phyloP scores from a whole-genome alignment of 371 early-diverging fungal species.

The Syncephalastrum contaminatum region DNA sequence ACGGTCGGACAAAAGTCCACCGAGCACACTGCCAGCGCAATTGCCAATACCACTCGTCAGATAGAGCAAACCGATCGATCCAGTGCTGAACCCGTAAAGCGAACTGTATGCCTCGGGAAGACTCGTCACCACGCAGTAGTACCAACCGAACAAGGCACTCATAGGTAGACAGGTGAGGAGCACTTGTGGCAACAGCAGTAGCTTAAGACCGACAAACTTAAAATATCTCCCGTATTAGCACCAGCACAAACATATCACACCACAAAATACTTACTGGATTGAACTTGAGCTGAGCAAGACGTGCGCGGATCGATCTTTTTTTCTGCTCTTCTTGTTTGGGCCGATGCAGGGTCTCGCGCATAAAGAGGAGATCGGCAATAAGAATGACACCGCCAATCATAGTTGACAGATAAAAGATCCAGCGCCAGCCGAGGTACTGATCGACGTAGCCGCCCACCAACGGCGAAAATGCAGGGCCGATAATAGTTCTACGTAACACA shows the following conservation, averaged over 20 bases:
- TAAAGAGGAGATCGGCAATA: conserved; percentile 32
- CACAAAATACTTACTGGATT: conserved; percentile 30
- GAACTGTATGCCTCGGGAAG: conserved; percentile 34
- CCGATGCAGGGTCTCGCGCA: conserved; percentile 48
- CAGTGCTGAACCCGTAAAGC: conserved; percentile 39
- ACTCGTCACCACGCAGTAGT: conserved; percentile 41
- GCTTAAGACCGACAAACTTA: conserved; percentile 25
- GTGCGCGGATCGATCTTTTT: background rate
- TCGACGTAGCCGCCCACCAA: conserved; percentile 52
- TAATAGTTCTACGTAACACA: conserved; percentile 26
- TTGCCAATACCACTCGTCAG: conserved; percentile 49
- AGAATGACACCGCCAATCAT: conserved; percentile 48
- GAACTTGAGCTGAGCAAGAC: conserved; percentile 20
- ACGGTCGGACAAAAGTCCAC: conserved; percentile 31
- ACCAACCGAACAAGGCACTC: conserved; percentile 42
- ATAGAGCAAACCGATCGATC: conserved; percentile 46
- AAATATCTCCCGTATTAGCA: background rate
- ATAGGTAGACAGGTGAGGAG: conserved; percentile 17
- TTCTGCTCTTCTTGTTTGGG: background rate
- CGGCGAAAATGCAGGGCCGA: conserved; percentile 55
- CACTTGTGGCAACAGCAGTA: conserved; percentile 19
- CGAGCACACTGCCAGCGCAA: conserved; percentile 32
- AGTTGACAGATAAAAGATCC: conserved; percentile 51
- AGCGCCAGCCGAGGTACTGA: conserved; percentile 52
- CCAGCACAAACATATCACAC: background rate